Base-by-base conservation (phyloP, 192 early-diverging fungal species). In the Cladochytrium replicatum region DNA sequence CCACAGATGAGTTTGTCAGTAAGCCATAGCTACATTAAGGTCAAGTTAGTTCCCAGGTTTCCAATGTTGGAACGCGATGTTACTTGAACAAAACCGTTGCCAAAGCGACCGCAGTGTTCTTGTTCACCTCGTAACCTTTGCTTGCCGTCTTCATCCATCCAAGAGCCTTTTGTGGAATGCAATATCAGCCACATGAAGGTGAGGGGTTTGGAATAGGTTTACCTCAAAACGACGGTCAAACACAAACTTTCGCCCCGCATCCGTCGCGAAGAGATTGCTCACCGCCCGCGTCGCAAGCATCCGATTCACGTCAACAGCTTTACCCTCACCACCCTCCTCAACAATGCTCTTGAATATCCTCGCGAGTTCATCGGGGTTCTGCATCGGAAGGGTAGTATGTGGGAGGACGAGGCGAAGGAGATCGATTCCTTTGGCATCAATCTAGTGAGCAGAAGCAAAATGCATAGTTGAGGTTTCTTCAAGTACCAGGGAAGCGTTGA, bases 381-480 rank as follows among this genome's bases (percentile, higher is more conserved):
- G 32, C n/a, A 51, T 5, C 2, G 46, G 29, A 8, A 1, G 43
- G 2, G 73, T 60, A 1, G 78, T 66, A 38, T 74, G 63, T 2
- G 87, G 56, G 0, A 80, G 72, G 2, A 64, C 53, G 8, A 93
- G 58, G 2, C 94, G 83, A 19, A 95, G 50, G 17, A 95, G 55
- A 54, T 97, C 94, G 26, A 97, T 72, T 4, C 11, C 78, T 58
- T 24, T 50, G 17, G 13, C 26, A 11, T 46, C n/a, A n/a, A n/a
- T n/a, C n/a, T n/a, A n/a, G 22, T 31, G 11, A 2, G n/a, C 30
- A 29, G 6, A 26, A 48, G 8, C 28, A 19, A n/a, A 52, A 21
- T 15, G 24, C 2, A 26, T 4, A 6, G 28, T 17, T 22, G 26
- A 15, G 17, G n/a, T 6, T 7, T n/a, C n/a, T 7, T 13, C 28